phyloP scores from a whole-genome alignment of 106 monocot genomes.

The Xerophyta viscosa region DNA sequence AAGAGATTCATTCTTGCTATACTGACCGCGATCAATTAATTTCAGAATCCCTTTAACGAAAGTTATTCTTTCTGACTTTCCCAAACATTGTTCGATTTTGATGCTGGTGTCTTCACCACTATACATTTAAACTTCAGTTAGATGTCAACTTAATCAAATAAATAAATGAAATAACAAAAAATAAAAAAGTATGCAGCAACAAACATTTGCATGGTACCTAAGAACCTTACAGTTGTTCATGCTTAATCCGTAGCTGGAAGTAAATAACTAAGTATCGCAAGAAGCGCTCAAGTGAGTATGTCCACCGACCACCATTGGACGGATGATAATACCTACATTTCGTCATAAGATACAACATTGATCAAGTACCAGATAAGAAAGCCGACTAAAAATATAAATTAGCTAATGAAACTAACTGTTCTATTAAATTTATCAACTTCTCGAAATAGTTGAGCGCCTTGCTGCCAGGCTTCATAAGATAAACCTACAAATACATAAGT shows the following conservation, averaged over 20 bases:
- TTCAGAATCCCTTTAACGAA: constrained; percentile 73
- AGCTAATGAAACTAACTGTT: constrained; percentile 61
- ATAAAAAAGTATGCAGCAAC: neutral
- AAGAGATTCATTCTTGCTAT: constrained; percentile 93
- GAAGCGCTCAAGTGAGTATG: constrained; percentile 80
- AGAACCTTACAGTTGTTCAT: constrained; percentile 67
- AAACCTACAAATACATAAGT: no score
- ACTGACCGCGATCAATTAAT: constrained; percentile 95
- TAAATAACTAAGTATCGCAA: constrained; percentile 67
- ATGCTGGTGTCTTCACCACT: constrained; percentile 31
- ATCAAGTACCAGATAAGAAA: no score
- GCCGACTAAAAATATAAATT: no score
- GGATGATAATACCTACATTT: constrained; percentile 90
- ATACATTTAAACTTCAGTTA: constrained; percentile 20
- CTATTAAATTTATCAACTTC: constrained; percentile 66
- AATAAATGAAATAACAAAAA: no score
- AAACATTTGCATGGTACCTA: neutral
- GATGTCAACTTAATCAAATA: no score
- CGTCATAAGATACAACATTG: no score
- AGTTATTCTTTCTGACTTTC: constrained; percentile 63
- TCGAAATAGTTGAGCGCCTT: constrained; percentile 67
- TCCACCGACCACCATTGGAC: constrained; percentile 98
- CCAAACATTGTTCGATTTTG: constrained; percentile 32
- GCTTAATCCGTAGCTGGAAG: constrained; percentile 75
- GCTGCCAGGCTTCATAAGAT: constrained; percentile 79